These are phyloP conservation scores for Hylodesmum podocarpum DNA, from an alignment of 306 rosid genomes.

Conservation along the genomic window DNA sequence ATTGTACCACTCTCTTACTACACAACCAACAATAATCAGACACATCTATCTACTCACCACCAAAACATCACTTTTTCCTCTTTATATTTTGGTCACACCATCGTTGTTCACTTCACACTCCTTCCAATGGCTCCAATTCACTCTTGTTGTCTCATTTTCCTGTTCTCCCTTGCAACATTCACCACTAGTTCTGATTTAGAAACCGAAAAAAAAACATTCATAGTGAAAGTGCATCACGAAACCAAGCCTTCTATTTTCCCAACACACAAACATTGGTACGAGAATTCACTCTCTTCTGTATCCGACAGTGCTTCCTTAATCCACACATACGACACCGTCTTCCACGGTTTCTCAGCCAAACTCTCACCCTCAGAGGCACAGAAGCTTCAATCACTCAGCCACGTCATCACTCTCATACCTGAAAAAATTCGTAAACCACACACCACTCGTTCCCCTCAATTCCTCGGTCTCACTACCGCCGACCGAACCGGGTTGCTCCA, in stretches of 20 bases:
- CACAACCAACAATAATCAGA: neutral
- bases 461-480: slow-evolving; percentile 70
- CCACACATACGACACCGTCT: slow-evolving; percentile 71
- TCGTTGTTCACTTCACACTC: neutral
- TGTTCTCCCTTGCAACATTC: neutral
- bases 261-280: slow-evolving; percentile 74
- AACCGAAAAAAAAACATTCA: slow-evolving; percentile 49
- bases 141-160: neutral
- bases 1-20: neutral
- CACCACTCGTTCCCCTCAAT: slow-evolving; percentile 90
- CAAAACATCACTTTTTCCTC: slow-evolving; percentile 6
- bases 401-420: slow-evolving; percentile 60
- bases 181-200: neutral
- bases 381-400: slow-evolving; percentile 46
- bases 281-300: slow-evolving; percentile 61
- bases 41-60: neutral
- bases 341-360: slow-evolving; percentile 79
- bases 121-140: slow-evolving; percentile 42
- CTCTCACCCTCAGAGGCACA: slow-evolving; percentile 55
- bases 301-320: slow-evolving; percentile 24
- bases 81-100: slow-evolving; percentile 34
- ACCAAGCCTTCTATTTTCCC: slow-evolving; percentile 82
- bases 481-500: slow-evolving; percentile 67
- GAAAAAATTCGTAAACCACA: slow-evolving; percentile 69
- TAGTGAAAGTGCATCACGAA: slow-evolving; percentile 60